These are phyloP conservation scores for Pseudognaphalium luteoalbum DNA, from an alignment of 129 eudicot species.

Conservation along the genomic window DNA sequence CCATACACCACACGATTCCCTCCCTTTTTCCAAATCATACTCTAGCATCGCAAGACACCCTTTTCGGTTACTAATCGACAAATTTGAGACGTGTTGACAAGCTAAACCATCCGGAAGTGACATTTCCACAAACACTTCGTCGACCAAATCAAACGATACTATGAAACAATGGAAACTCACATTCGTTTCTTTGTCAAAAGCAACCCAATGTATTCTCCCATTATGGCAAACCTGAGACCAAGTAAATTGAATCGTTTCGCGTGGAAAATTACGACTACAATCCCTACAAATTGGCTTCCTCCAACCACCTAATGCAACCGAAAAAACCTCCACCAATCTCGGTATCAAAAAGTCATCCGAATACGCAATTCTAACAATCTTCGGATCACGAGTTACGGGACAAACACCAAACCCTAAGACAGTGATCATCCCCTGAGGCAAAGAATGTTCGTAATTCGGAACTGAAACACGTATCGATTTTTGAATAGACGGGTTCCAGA, in stretches of 20 bases:
- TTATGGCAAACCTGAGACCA: constrained; percentile 55
- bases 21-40: constrained; percentile 30
- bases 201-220: constrained; percentile 61
- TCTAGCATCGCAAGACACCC: constrained; percentile 40
- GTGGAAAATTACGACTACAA: constrained; percentile 4
- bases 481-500: constrained; percentile 60
- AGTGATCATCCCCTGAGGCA: constrained; percentile 18
- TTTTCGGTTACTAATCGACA: constrained; percentile 30
- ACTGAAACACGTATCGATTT: constrained; percentile 21
- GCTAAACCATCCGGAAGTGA: constrained; percentile 40
- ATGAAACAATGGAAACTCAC: constrained; percentile 31
- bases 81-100: constrained; percentile 2
- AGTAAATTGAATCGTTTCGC: constrained; percentile 22
- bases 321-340: constrained; percentile 35
- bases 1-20: constrained; percentile 48
- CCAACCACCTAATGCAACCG: constrained; percentile 43
- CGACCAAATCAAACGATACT: constrained; percentile 38
- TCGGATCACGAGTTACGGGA: constrained; percentile 35
- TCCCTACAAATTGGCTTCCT: constrained; percentile 19
- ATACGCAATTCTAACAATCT: constrained; percentile 47
- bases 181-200: constrained; percentile 24
- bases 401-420: constrained; percentile 66
- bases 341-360: constrained; percentile 9
- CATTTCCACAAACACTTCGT: constrained; percentile 48
- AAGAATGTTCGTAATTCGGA: constrained; percentile 22